These are phyloP conservation scores for Trichodelitschia bisporula DNA, from an alignment of 495 filamentous ascomycete genomes.

Conservation along the genomic window DNA sequence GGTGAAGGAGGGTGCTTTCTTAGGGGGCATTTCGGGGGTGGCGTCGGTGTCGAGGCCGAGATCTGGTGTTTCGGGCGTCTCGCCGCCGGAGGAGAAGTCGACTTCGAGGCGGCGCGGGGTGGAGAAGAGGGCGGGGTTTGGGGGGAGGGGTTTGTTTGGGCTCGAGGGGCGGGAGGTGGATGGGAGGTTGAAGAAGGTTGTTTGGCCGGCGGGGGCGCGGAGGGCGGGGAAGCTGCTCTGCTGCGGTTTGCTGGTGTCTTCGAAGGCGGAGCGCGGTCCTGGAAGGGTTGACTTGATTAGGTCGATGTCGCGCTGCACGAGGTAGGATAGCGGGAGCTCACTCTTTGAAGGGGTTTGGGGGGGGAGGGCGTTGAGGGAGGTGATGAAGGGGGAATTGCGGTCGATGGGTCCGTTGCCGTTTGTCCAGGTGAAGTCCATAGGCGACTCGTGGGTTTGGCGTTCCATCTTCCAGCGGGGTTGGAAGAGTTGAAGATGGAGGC, in stretches of 20 bases:
- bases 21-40: slow-evolving; percentile 28
- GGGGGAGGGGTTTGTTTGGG: slow-evolving; percentile 10
- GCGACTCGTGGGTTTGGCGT: slow-evolving; percentile 1
- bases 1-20: background rate
- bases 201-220: slow-evolving; percentile 24
- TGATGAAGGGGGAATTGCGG: slow-evolving; percentile 7
- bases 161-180: slow-evolving; percentile 4
- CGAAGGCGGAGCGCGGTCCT: slow-evolving; percentile 27
- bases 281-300: slow-evolving; percentile 1
- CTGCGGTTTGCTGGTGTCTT: slow-evolving; percentile 23
- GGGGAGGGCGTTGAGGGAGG: background rate
- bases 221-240: slow-evolving; percentile 18
- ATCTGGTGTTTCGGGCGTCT: slow-evolving; percentile 48
- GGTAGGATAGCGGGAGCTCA: background rate
- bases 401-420: slow-evolving; percentile 7
- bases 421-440: slow-evolving; percentile 11
- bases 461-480: slow-evolving; percentile 1
- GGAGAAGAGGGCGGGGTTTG: slow-evolving; percentile 38
- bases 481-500: background rate
- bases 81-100: slow-evolving; percentile 49
- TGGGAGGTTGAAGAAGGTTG: slow-evolving; percentile 15
- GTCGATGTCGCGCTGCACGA: background rate
- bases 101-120: slow-evolving; percentile 47
- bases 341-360: slow-evolving; percentile 1
- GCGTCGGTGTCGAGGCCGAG: slow-evolving; percentile 41